Evolutionary conservation across 768 basidiomycete species (phyloP), one percentile per base, ranked within the genome.

Genomic region (Kwoniella dendrophila): DNA sequence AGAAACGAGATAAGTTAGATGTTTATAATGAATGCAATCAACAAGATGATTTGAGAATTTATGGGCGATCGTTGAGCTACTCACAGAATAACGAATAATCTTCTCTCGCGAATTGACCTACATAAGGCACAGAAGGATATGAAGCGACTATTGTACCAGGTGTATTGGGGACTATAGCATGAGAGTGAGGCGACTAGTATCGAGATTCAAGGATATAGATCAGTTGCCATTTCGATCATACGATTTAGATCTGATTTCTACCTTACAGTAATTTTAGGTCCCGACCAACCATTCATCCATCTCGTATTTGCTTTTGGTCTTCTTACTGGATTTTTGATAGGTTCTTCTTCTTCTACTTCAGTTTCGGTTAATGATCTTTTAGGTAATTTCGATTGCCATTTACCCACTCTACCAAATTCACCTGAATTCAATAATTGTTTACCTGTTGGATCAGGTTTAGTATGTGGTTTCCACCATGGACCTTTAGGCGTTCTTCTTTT

Each of bases 41-140:
- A 30, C n/a, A 48, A 30, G 7, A 26, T 57, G 3, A 3, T 36
- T 22, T 18, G 18, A 43, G 8, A 20, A 10, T 11, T 38, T 2
- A 18, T 1, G 16, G 56, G n/a, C 38, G 40, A 44, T 4, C 26
- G 1, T 43, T 16, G 40, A 50, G 4, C 26, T 41, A 75, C 74
- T 70, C 59, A 75, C 69, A 71, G 65, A 74, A 72, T 38, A 73
- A 33, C 4, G 64, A 65, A 41, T 75, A 71, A 50, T 75, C 77
- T 54, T 74, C 72, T 26, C 62, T 55, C 50, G 75, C 72, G 52
- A 75, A 74, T 57, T 79, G 75, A 18, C 77, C 77, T 18, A 79
- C 76, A 51, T 79, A 79, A 0, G 77, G 77, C 8, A 74, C 62
- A 22, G 69, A 63, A 2, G 73, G 66, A 56, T 79, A 79, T 4